phyloP scores from a whole-genome alignment of 2,329 filamentous ascomycete genomes.

The Fulvia fulva region DNA sequence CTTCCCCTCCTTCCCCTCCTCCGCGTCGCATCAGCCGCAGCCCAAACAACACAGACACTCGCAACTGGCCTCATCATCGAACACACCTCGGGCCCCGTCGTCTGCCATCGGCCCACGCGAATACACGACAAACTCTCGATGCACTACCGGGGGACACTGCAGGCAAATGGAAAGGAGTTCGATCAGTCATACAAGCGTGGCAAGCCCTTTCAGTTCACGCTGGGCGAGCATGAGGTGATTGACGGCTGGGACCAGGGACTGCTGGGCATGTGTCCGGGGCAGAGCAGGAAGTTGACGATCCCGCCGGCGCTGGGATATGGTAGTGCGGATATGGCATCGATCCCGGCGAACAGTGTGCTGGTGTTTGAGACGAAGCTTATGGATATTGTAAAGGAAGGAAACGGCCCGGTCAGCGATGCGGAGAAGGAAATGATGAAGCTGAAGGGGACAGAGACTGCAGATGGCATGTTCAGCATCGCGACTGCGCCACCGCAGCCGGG shows the following conservation, averaged over 20 bases:
- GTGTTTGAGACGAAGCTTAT: slow-evolving; percentile 92
- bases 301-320: slow-evolving; percentile 86
- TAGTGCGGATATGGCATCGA: slow-evolving; percentile 63
- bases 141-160: slow-evolving; percentile 49
- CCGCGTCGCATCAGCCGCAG: slow-evolving; percentile 10
- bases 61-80: slow-evolving; percentile 36
- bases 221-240: slow-evolving; percentile 82
- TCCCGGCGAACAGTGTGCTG: slow-evolving; percentile 75
- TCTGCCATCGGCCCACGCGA: slow-evolving; percentile 43
- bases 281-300: slow-evolving; percentile 83
- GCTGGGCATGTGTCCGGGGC: slow-evolving; percentile 90
- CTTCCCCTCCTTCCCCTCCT: slow-evolving; percentile 14
- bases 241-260: slow-evolving; percentile 92
- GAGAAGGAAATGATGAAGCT: slow-evolving; percentile 2
- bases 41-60: slow-evolving; percentile 11
- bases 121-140: slow-evolving; percentile 47
- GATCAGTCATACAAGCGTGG: slow-evolving; percentile 78
- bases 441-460: slow-evolving; percentile 8
- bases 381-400: slow-evolving; percentile 67
- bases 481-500: slow-evolving; percentile 21
- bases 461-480: slow-evolving; percentile 22
- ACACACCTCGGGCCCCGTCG: slow-evolving; percentile 36
- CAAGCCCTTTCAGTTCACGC: slow-evolving; percentile 69
- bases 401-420: background rate
- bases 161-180: slow-evolving; percentile 68